Percentiles rank a stretch among this genome's conserved stretches.
Conservation (phyloP, 2,329 filamentous ascomycete species). For the Neopestalotiopsis sp. region DNA sequence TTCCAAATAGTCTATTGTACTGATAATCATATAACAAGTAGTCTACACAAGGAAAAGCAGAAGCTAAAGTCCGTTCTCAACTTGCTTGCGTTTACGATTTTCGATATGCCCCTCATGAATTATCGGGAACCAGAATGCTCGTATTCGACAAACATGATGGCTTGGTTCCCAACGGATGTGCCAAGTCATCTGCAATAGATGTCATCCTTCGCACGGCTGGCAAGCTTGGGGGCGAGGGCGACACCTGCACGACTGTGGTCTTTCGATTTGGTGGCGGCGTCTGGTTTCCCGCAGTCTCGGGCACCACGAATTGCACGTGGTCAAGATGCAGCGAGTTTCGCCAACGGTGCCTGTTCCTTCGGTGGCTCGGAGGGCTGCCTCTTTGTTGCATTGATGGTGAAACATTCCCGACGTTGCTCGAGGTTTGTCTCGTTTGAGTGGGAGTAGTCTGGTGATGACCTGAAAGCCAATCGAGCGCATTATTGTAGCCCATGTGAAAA, state of each 20-base stretch:
- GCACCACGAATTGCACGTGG: constrained; percentile 32
- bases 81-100: background rate
- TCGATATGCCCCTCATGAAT: background rate
- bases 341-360: constrained; percentile 19
- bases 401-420: background rate
- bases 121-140: background rate
- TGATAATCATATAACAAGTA: background rate
- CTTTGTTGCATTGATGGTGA: background rate
- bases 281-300: constrained; percentile 19
- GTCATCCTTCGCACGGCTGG: constrained; percentile 7
- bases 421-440: background rate
- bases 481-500: constrained; percentile 17
- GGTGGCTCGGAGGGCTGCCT: background rate
- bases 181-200: constrained; percentile 7
- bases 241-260: constrained; percentile 31
- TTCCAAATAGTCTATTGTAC: background rate
- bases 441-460: background rate
- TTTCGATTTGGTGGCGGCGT: constrained; percentile 31
- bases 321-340: constrained; percentile 26
- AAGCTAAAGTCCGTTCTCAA: background rate
- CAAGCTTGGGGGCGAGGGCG: constrained; percentile 20
- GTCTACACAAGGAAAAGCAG: background rate
- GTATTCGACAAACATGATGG: constrained; percentile 14
- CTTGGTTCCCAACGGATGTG: constrained; percentile 7
- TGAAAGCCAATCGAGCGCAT: constrained; percentile 15